A percentile compares a stretch with the other conserved stretches of the same genome.
Evolutionary conservation across 352 stramenopile species (phyloP).

Genomic region (Phytophthora rubi): DNA sequence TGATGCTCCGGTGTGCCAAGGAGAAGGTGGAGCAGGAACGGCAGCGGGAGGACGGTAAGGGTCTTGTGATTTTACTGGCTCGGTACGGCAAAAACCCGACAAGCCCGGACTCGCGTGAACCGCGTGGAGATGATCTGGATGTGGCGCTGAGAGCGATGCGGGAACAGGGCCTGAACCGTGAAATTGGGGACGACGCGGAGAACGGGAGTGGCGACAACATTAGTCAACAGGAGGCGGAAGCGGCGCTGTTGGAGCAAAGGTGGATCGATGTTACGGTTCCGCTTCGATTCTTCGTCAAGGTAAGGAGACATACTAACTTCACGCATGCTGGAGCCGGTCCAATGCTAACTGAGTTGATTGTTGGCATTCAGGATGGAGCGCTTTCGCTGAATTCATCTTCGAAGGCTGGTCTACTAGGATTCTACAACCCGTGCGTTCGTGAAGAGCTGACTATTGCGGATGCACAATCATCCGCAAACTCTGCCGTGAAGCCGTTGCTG

Average conservation of each 20-base stretch:
- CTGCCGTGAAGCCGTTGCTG: conserved; percentile 56
- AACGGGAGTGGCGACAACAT: conserved; percentile 18
- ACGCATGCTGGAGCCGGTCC: not conserved
- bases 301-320: conserved; percentile 17
- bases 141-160: conserved; percentile 25
- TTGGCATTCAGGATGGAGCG: conserved; percentile 52
- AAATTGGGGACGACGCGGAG: conserved; percentile 32
- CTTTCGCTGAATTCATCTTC: conserved; percentile 60
- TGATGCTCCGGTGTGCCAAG: conserved; percentile 70
- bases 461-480: conserved; percentile 17
- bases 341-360: conserved; percentile 9
- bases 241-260: conserved; percentile 45
- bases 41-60: conserved; percentile 48
- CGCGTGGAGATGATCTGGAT: conserved; percentile 24
- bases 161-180: conserved; percentile 28
- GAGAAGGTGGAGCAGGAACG: conserved; percentile 67
- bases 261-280: conserved; percentile 84
- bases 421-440: conserved; percentile 83
- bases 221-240: conserved; percentile 27
- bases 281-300: conserved; percentile 83
- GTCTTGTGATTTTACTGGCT: conserved; percentile 73
- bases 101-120: conserved; percentile 43
- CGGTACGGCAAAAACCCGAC: conserved; percentile 83
- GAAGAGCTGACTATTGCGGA: conserved; percentile 53
- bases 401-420: conserved; percentile 76